Conservation (phyloP, 495 filamentous ascomycete genomes). For the Filosporella fistucella region DNA sequence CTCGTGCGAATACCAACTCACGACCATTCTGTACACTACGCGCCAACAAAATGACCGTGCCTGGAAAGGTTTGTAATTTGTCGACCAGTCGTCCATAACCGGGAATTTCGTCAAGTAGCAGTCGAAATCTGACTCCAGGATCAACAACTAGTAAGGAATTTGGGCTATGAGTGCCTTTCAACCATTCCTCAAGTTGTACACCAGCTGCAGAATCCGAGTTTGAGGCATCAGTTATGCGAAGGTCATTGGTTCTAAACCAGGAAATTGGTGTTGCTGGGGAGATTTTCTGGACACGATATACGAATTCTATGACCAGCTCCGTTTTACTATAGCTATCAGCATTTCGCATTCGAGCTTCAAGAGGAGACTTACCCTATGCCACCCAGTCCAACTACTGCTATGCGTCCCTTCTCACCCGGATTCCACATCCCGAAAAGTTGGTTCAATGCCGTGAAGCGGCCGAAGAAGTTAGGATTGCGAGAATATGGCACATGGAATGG, state of each 20-base stretch:
- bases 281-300: slow-evolving; percentile 1
- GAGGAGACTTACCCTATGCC: slow-evolving; percentile 8
- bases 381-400: slow-evolving; percentile 7
- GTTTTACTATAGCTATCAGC: slow-evolving; percentile 7
- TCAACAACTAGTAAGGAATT: slow-evolving; percentile 6
- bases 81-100: slow-evolving; percentile 1
- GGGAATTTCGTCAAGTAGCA: neutral
- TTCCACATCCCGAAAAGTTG: slow-evolving; percentile 11
- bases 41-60: slow-evolving; percentile 8
- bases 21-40: slow-evolving; percentile 4
- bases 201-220: neutral
- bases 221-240: neutral
- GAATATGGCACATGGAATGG: slow-evolving; percentile 3
- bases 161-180: neutral
- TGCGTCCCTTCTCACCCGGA: neutral
- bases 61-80: neutral
- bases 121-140: slow-evolving; percentile 3
- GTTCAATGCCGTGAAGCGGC: neutral
- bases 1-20: neutral
- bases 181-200: slow-evolving; percentile 8
- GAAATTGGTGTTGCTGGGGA: slow-evolving; percentile 9
- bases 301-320: slow-evolving; percentile 10
- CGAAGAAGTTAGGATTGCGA: slow-evolving; percentile 6
- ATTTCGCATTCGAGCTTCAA: neutral
- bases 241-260: slow-evolving; percentile 10